Evolutionary conservation across 495 filamentous ascomycete genomes (phyloP).

Genomic region (Aspergillus nidulans): DNA sequence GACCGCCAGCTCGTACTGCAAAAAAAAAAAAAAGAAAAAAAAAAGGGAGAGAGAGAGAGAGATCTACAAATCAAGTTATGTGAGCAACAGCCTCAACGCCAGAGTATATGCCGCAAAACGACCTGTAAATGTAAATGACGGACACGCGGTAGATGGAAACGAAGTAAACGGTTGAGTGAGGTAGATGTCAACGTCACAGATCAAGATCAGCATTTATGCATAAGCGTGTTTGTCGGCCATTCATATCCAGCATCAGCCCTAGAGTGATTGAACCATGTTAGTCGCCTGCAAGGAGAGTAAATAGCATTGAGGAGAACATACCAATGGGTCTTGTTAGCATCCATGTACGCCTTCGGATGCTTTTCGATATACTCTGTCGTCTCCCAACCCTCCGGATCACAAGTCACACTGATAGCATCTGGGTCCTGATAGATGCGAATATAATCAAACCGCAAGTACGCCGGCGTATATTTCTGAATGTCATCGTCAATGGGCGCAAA

Average conservation of each 20-base stretch:
- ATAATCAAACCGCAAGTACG: conserved; percentile 69
- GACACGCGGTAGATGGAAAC: background rate
- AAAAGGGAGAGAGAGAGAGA: no score
- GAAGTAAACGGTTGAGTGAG: no score
- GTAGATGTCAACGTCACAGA: no score
- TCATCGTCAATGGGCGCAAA: conserved; percentile 60
- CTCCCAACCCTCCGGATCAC: conserved; percentile 65
- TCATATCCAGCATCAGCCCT: conserved; percentile 38
- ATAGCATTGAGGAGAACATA: conserved; percentile 17
- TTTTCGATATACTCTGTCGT: conserved; percentile 67
- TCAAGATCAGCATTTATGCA: conserved; percentile 36
- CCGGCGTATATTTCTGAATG: conserved; percentile 56
- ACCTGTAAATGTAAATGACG: background rate
- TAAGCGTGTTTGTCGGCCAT: conserved; percentile 47
- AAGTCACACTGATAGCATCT: conserved; percentile 55
- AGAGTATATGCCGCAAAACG: background rate
- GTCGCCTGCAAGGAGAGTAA: conserved; percentile 1
- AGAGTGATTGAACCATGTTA: background rate
- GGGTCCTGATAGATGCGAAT: conserved; percentile 70
- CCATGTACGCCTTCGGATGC: conserved; percentile 59
- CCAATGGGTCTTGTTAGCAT: conserved; percentile 59
- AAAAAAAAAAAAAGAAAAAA: background rate
- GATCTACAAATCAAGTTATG: background rate
- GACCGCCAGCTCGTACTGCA: background rate
- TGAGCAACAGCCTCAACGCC: background rate